Percentiles rank a stretch among this genome's conserved stretches.
phyloP scores from a whole-genome alignment of 352 stramenopile species.

The Globisporangium iwayamae region DNA sequence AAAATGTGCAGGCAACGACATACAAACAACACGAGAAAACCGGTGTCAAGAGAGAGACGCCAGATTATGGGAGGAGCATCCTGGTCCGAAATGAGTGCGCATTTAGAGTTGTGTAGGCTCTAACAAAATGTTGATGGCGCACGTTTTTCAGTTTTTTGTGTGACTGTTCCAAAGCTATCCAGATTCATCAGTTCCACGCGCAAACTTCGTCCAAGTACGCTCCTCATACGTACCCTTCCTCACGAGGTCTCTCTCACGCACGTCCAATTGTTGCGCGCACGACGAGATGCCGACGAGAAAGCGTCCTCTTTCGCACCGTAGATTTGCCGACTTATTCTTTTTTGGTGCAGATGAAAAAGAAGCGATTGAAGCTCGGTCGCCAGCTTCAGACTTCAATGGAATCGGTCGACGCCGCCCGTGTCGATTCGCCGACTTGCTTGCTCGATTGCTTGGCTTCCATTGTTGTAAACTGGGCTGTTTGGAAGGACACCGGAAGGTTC shows the following conservation, averaged over 20 bases:
- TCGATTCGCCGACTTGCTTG: slow-evolving; percentile 1
- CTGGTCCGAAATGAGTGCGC: neutral
- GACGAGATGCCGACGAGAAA: too few relatives aligned
- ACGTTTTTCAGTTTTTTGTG: neutral
- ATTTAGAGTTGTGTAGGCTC: too few relatives aligned
- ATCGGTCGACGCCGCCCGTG: slow-evolving; percentile 8
- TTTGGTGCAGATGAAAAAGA: neutral
- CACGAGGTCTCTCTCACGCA: neutral
- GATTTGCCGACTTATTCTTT: slow-evolving; percentile 10
- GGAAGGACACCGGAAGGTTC: too few relatives aligned
- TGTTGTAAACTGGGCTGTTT: neutral
- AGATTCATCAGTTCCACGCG: neutral
- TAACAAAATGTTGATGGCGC: neutral
- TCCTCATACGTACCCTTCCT: too few relatives aligned
- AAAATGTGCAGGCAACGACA: neutral
- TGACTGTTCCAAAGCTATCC: neutral
- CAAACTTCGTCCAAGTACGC: too few relatives aligned
- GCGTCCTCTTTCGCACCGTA: neutral
- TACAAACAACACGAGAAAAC: neutral
- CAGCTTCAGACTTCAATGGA: slow-evolving; percentile 13
- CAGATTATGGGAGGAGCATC: neutral
- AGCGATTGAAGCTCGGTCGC: neutral
- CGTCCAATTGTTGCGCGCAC: neutral
- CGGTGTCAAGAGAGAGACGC: neutral
- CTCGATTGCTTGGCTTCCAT: neutral